Base-by-base conservation (phyloP, 768 basidiomycete species). In the Candolleomyces aberdarensis region DNA sequence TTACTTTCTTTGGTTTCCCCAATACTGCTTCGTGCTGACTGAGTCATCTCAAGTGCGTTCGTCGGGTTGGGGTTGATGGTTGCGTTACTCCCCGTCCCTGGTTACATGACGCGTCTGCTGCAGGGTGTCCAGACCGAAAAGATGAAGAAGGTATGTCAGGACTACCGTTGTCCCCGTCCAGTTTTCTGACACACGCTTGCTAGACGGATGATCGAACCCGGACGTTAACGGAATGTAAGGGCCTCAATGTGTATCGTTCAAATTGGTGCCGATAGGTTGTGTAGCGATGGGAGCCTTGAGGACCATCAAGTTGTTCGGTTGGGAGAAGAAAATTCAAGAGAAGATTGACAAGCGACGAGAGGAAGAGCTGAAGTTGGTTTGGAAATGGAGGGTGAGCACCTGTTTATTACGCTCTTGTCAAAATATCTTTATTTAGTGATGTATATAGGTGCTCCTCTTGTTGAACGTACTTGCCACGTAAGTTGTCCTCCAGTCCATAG, bases 341-440 rank as follows among this genome's bases (percentile, higher is more conserved):
- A n/a, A n/a, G 52, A 74, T 93, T 43, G 72, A 75, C 13, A 78
- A 79, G 48, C 85, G 85, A 64, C 81, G 90, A 60, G 83, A 88
- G 49, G 80, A 80, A 7, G 91, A 93, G 70, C 72, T 92, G 19
- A 59, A 67, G 5, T 83, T 79, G 74, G 75, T 88, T 46, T 82
- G 80, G 77, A 83, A 81, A 66, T 73, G 80, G 19, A 70, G 66
- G 60, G 66, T 71, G 15, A 36, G 63, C 17, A 6, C 40, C 39
- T 11, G 22, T 43, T 19, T 17, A 51, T 40, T 40, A 17, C 39
- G 26, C 44, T 8, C 49, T 59, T 10, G 41, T 41, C 3, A 13
- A 19, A 43, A 48, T 47, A 3, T 15, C 19, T 29, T 63, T 7
- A 15, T 58, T 29, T 49, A 9, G 8, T 49, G 14, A 14, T 49